Evolutionary conservation across 2,329 filamentous ascomycete species (phyloP), one percentile per base, ranked within the genome.

Genomic region (Aspergillus niger): DNA sequence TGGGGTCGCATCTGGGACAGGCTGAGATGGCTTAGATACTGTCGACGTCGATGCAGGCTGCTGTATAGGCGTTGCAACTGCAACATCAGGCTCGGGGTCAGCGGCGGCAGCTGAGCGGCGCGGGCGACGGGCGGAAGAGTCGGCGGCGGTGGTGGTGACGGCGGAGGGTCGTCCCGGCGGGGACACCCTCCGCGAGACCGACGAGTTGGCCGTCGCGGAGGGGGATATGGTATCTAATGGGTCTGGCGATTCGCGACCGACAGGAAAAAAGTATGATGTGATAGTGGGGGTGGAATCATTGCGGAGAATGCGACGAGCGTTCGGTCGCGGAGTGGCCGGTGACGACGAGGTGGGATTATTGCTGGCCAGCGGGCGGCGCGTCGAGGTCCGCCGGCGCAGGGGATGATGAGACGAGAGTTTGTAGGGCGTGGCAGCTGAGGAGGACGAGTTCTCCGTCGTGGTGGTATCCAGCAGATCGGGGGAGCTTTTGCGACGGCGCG

Each of bases 381-480:
- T 43, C 26, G 39, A 55, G 11, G 39, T 44, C 53, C 53, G 53
- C 39, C 53, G 53, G 53, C 39, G 43, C 43, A 44, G 53, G 39
- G 53, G 39, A 32, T 44, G 39, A 32, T 44, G 39, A 22, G 38
- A 22, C 8, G 39, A 28, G 28, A 44, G 32, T 55, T 64, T 62
- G 53, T 60, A 54, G 53, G 54, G 60, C 57, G 67, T 57, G 62
- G 66, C 58, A 59, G 54, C 39, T 48, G 57, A 39, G 24, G 57
- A 39, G 24, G 41, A 24, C 10, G 51, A 58, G 59, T 52, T 30
- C 50, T 60, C 57, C 60, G 59, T 51, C 53, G 55, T 66, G 36
- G 70, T 72, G 13, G 68, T 70, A 51, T 75, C 70, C 13, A 74
- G 67, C 13, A 71, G 69, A 58, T 74, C 74, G 15, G 72, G 72